Evolutionary conservation across 352 stramenopile species (phyloP), one percentile per base, ranked within the genome.

Genomic region (Pythium rishiriense): DNA sequence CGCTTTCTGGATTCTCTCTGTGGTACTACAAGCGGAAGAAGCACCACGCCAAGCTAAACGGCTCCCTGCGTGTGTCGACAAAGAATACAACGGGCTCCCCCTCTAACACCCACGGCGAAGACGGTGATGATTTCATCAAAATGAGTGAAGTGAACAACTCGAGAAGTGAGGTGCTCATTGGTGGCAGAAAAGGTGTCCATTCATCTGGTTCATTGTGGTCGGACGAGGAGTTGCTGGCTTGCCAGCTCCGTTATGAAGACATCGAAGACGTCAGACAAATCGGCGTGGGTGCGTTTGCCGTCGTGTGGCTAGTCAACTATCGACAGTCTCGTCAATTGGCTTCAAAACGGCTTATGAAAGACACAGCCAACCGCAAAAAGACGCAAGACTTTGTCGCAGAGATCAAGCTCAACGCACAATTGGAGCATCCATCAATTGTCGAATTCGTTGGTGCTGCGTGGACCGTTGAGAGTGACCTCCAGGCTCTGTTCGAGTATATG

Each of bases 401-500:
- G 58, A 88, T 93, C 70, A 90, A 88, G 43, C 70, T 96, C 45
- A 72, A 86, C 3, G 67, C 79, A 0, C 59, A 64, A 25, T 68
- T 94, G 4, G 70, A 87, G 15, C 85, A 93, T 28, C 74, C 82
- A 10, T 77, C 75, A 28, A 83, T 95, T 58, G 69, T 95, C 6
- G 62, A 71, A 35, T 72, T 95, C 10, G 61, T 93, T 3, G 85
- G 85, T 1, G 82, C 74, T 5, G 86, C 83, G 1, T 91, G 82
- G 82, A 86, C 68, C 2, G 69, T 79, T 19, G 69, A 83, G 54
- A 74, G 59, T 2, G 74, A 91, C n/a, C 39, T 92, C 1, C 78
- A 89, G 41, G 76, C 73, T 11, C 56, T 92, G 4, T 88, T 89
- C 39, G 81, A 90, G 68, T 90, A 87, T 65, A 87, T 89, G 74